Evolutionary conservation across 2,329 filamentous ascomycete species (phyloP), one percentile per base, ranked within the genome.

Genomic region (Pyricularia pennisetigena): DNA sequence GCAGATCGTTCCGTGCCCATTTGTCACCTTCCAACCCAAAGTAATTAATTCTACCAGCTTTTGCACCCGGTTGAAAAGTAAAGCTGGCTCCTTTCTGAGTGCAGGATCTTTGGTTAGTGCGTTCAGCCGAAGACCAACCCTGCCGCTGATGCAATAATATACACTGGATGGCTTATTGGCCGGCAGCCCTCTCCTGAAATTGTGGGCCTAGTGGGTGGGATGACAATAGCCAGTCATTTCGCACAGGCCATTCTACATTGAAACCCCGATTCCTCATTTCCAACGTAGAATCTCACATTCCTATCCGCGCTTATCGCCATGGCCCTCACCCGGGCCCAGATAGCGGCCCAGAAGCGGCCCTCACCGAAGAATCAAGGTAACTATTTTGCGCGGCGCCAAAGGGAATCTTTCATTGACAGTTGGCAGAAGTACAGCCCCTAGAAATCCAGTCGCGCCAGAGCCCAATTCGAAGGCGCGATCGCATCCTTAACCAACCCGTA

Each of bases 311-410:
- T 65, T n/a, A 65, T 35, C n/a, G n/a, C n/a, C n/a, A n/a, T n/a
- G n/a, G n/a, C n/a, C 63, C 30, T 16, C 64, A 65, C 64, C 23
- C 30, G 64, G 30, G 64, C 64, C 20, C 12, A 65, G 20, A 41
- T 26, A 65, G 64, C 66, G 26, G 32, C 64, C 68, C 54, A 63
- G 26, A 64, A 29, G 59, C 8, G 35, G 49, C 30, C 3, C 20
- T n/a, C 35, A 16, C 49, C 41, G 61, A 61, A 61, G 16, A 61
- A 62, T 65, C 32, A 64, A 66, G 66, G 68, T 69, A 65, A 30
- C 23, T 23, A 14, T 41, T 24, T 62, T 41, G 28, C n/a, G 8
- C 41, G 20, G 54, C 57, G 66, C 66, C 12, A 63, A 28, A 59
- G 23, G 23, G 23, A 41, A n/a, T 9, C n/a, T 32, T 41, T 64